These are phyloP conservation scores for Candida parachauliodes DNA, from an alignment of 805 yeast species.

Conservation along the genomic window DNA sequence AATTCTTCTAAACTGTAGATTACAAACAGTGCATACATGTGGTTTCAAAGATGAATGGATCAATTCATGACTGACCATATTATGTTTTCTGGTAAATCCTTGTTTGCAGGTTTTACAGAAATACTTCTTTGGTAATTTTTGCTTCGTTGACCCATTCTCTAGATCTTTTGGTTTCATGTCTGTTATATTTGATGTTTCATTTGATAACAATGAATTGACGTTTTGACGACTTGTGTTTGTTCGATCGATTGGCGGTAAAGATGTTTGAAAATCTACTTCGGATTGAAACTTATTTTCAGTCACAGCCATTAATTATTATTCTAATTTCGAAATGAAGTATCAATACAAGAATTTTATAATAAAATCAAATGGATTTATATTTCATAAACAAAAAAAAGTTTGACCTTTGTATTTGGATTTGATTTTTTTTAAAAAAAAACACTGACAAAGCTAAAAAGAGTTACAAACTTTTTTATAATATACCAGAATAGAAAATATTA, in stretches of 20 bases:
- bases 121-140: constrained; percentile 28
- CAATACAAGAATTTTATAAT: no score
- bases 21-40: constrained; percentile 58
- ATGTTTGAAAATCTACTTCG: background rate
- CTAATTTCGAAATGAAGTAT: no score
- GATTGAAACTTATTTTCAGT: background rate
- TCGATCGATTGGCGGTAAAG: constrained; percentile 1
- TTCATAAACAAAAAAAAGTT: no score
- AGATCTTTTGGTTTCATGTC: background rate
- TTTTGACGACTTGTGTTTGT: background rate
- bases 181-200: background rate
- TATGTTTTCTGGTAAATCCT: constrained; percentile 68
- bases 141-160: constrained; percentile 3
- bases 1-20: constrained; percentile 60
- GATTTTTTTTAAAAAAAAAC: no score
- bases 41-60: constrained; percentile 67
- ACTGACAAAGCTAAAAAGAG: no score
- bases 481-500: no score
- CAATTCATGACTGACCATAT: constrained; percentile 66
- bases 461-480: no score
- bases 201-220: constrained; percentile 1
- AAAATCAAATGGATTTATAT: no score
- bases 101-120: constrained; percentile 60
- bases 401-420: no score
- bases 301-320: background rate